Conservation (phyloP, 768 basidiomycete species). For the Lactarius akahatsu region DNA sequence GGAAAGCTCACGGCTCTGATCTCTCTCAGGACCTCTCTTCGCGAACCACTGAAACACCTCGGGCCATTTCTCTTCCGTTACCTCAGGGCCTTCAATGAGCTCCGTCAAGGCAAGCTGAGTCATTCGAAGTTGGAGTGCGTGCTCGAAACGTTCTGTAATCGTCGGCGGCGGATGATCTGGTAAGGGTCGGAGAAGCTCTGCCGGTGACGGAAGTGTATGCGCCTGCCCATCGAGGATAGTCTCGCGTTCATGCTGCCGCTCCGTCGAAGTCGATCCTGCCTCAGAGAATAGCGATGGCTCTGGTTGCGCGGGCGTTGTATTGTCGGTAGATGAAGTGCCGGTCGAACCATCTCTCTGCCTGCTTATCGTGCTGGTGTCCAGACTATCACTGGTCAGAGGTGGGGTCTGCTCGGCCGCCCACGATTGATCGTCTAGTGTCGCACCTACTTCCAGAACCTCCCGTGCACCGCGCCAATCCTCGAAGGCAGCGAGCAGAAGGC, state of each 20-base stretch:
- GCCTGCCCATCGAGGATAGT: conserved; percentile 36
- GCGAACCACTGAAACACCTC: conserved; percentile 88
- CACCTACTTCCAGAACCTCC: conserved; percentile 76
- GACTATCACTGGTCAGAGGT: conserved; percentile 7
- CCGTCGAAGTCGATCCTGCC: conserved; percentile 16
- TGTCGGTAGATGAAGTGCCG: not conserved
- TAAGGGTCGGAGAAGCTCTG: conserved; percentile 44
- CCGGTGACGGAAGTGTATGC: conserved; percentile 41
- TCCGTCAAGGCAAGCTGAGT: conserved; percentile 81
- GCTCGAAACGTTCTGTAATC: conserved; percentile 63
- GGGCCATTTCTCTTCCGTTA: conserved; percentile 76
- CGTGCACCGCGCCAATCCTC: conserved; percentile 79
- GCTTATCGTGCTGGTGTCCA: conserved; percentile 18
- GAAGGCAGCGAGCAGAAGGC: conserved; percentile 71
- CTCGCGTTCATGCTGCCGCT: conserved; percentile 3
- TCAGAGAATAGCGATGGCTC: conserved; percentile 11
- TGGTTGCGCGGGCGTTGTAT: not conserved
- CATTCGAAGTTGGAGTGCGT: conserved; percentile 82
- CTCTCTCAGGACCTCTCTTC: conserved; percentile 43
- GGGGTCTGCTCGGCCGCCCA: conserved; percentile 31
- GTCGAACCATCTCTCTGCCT: conserved; percentile 3
- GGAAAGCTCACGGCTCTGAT: conserved; percentile 26
- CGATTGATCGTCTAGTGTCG: conserved; percentile 49
- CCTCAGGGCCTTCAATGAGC: conserved; percentile 80
- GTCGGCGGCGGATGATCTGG: conserved; percentile 52